phyloP scores from a whole-genome alignment of 108 stramenopile species.

The Skeletonema menzelii region DNA sequence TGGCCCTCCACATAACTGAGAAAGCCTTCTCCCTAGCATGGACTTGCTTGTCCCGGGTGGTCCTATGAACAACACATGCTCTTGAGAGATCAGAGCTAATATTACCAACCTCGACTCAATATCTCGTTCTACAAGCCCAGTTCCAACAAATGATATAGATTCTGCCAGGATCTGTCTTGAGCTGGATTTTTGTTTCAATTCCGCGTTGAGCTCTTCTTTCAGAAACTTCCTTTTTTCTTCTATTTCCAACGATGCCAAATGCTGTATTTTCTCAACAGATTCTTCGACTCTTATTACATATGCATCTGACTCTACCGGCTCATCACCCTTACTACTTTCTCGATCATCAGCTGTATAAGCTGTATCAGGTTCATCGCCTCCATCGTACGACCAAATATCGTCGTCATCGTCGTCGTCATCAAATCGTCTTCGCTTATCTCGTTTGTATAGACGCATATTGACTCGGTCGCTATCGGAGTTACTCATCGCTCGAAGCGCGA shows the following conservation, averaged over 20 bases:
- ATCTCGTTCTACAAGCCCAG: constrained; percentile 70
- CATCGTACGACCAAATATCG: constrained; percentile 25
- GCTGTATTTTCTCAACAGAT: constrained; percentile 15
- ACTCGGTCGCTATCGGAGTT: constrained; percentile 3
- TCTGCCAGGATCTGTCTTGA: constrained; percentile 31
- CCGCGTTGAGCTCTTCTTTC: constrained; percentile 12
- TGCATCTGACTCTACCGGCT: neutral
- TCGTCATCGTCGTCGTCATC: constrained; percentile 40
- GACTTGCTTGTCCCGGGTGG: constrained; percentile 55
- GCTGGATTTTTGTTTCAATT: constrained; percentile 21
- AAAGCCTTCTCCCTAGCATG: constrained; percentile 59
- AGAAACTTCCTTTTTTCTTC: constrained; percentile 2
- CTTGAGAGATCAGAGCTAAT: constrained; percentile 61
- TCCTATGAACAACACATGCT: constrained; percentile 69
- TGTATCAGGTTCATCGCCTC: neutral
- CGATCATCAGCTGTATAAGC: neutral
- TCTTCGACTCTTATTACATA: constrained; percentile 33
- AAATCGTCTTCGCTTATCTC: constrained; percentile 24
- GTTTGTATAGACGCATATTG: neutral
- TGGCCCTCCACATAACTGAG: constrained; percentile 57
- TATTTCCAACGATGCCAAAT: constrained; percentile 8
- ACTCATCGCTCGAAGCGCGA: neutral
- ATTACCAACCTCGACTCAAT: constrained; percentile 68
- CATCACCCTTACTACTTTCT: neutral
- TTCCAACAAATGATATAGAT: constrained; percentile 48